Percentiles rank a stretch among this genome's conserved stretches.
Conservation (phyloP, 2,329 filamentous ascomycete species). For the Aspergillus fructus region DNA sequence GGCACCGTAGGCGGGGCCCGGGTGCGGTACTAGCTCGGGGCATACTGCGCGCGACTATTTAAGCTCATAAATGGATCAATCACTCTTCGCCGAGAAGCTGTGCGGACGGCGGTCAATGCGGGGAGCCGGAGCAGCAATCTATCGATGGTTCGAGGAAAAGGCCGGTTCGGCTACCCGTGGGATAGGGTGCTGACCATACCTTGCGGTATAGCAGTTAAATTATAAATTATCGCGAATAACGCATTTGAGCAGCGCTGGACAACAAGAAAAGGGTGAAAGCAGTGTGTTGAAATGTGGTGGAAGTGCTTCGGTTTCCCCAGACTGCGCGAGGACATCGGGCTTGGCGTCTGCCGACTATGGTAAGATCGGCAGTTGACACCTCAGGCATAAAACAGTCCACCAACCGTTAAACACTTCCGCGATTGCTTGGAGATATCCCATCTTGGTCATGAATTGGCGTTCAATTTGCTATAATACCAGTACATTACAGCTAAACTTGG, state of each 20-base stretch:
- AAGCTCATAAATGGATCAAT: background rate
- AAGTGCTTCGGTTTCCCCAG: background rate
- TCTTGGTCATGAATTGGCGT: too few species aligned
- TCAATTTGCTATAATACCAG: too few species aligned
- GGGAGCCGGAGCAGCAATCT: conserved; percentile 1
- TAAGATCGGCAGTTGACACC: background rate
- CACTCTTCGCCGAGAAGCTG: background rate
- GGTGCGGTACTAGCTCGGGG: conserved; percentile 31
- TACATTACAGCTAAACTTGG: background rate
- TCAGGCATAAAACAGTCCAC: background rate
- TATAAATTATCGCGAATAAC: too few species aligned
- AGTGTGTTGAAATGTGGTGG: too few species aligned
- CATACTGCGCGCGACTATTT: conserved; percentile 19
- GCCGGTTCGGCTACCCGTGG: too few species aligned
- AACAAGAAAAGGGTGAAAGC: too few species aligned
- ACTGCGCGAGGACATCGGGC: background rate
- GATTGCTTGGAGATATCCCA: too few species aligned
- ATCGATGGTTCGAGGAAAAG: background rate
- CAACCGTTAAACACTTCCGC: too few species aligned
- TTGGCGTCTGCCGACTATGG: background rate
- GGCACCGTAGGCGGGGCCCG: conserved; percentile 34
- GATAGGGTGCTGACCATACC: too few species aligned
- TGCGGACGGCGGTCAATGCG: background rate
- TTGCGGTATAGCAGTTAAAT: too few species aligned
- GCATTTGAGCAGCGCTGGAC: too few species aligned